Base-by-base conservation (phyloP, 192 early-diverging fungal genomes). In the Coemansia sp. region DNA sequence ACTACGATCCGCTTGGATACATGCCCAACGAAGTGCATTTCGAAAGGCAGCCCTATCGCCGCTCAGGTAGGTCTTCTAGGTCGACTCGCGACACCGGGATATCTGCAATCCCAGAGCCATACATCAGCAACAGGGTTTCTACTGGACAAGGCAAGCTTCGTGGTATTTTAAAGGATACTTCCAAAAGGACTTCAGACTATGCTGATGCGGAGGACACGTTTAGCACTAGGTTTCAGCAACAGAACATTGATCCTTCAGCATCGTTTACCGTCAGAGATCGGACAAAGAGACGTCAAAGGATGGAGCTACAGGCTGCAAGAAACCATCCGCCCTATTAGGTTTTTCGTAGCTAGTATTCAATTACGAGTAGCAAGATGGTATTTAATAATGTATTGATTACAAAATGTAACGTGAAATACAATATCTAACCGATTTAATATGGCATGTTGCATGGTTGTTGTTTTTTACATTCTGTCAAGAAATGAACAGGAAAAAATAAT, bases 1-100 rank as follows among this genome's bases (percentile, higher is more conserved):
- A 54, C 13, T 40, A 40, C 38, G 53, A 41, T 12, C 19, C 33
- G 9, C 18, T 41, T 19, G 33, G 37, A 22, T 54, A 41, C 19
- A 9, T 21, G 12, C 53, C 53, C 9, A 40, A 22, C n/a, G 53
- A 40, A 8, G 19, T 33, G 23, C 38, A 21, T 33, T 54, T 33
- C 38, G 53, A 54, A 7, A 18, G 53, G 14, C 53, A 17, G 17
- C 8, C 17, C n/a, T 19, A 54, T 21, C 53, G 53, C 1, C 33
- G 53, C 18, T 54, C 53, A 21, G 37, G 19, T 9, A 21, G 33
- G 37, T 54, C 53, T 15, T 33, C 33, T 1, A 38, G 53, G 38
- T 54, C 53, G 53, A 54, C 53, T 21, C 37, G 53, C 37, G 53
- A 54, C 12, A 54, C 34, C 11, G 53, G 53, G 23, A 54, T 37